Evolutionary conservation across 2,329 filamentous ascomycete species (phyloP), one percentile per base, ranked within the genome.

Genomic region (Colletotrichum sp.): DNA sequence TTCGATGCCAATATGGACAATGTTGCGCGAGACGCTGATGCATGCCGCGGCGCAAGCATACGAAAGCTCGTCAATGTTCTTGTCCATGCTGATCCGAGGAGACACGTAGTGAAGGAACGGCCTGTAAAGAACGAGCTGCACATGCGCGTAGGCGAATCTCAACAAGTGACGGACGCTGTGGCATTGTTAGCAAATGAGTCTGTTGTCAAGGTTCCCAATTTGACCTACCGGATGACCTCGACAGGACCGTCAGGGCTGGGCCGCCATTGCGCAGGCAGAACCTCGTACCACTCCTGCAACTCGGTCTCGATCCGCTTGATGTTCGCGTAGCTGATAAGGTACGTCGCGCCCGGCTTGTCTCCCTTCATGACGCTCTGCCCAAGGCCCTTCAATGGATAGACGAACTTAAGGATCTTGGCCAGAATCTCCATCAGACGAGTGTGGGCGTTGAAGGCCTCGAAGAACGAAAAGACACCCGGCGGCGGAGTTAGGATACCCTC

Each of bases 61-160:
- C 2, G 94, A 94, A 68, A 94, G 89, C 78, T 95, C 93, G 79
- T 96, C 94, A n/a, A 94, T 87, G 62, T 87, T 87, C 77, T 88
- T 91, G 12, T 87, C 88, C 67, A 88, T 86, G 65, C 87, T 89
- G 4, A 91, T 85, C 58, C 91, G 88, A 12, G 92, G 92, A 9
- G 94, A 95, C 18, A 95, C 92, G 79, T 96, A 97, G 82, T 97
- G 95, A 15, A 97, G 85, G 82, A 97, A 97, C 0, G 95, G 95
- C 21, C 95, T 89, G 80, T 97, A 97, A 3, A 97, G 86, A 80
- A 97, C 92, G 83, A 97, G 93, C 81, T 96, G 95, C 7, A 96
- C 94, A 80, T 96, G 94, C 3, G 94, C 94, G 81, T 94, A 96
- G n/a, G 93, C 91, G 83, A 97, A 93, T 43, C 94, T 90, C 24